These are phyloP conservation scores for Ascochyta clinopodiicola DNA, from an alignment of 2,329 filamentous ascomycete species.

Conservation along the genomic window DNA sequence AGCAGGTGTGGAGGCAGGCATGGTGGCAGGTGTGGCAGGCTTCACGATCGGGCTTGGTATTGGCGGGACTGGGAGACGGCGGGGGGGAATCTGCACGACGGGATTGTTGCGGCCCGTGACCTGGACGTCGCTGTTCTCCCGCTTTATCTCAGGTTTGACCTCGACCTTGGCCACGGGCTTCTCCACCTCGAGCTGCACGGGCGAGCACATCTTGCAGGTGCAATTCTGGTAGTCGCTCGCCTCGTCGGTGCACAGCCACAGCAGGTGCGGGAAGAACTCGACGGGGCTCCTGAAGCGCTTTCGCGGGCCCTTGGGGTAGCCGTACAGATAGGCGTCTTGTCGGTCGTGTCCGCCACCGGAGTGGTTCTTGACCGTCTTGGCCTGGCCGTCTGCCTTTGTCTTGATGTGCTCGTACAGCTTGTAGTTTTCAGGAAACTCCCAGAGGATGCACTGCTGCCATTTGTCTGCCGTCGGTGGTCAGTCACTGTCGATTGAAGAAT, in stretches of 20 bases:
- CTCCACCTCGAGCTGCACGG: constrained; percentile 57
- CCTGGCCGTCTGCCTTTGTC: constrained; percentile 56
- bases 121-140: constrained; percentile 10
- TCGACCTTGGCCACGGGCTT: constrained; percentile 38
- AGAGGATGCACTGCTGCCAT: constrained; percentile 57
- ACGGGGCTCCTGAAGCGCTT: constrained; percentile 65
- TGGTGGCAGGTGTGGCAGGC: constrained; percentile 24
- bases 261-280: constrained; percentile 66
- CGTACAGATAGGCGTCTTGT: constrained; percentile 67
- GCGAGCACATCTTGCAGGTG: constrained; percentile 63
- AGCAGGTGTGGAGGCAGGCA: constrained; percentile 4
- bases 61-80: constrained; percentile 27
- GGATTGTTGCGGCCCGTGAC: constrained; percentile 27
- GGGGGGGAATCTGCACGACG: constrained; percentile 36
- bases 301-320: constrained; percentile 62
- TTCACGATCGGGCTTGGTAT: constrained; percentile 32
- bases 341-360: constrained; percentile 60
- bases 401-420: constrained; percentile 65
- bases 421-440: constrained; percentile 63
- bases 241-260: constrained; percentile 63
- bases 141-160: constrained; percentile 38
- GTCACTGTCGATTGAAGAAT: not conserved
- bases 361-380: constrained; percentile 58
- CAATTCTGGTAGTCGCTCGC: constrained; percentile 62
- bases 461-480: constrained; percentile 32